phyloP scores from a whole-genome alignment of 306 rosid species.

The Astragalus membranaceus region DNA sequence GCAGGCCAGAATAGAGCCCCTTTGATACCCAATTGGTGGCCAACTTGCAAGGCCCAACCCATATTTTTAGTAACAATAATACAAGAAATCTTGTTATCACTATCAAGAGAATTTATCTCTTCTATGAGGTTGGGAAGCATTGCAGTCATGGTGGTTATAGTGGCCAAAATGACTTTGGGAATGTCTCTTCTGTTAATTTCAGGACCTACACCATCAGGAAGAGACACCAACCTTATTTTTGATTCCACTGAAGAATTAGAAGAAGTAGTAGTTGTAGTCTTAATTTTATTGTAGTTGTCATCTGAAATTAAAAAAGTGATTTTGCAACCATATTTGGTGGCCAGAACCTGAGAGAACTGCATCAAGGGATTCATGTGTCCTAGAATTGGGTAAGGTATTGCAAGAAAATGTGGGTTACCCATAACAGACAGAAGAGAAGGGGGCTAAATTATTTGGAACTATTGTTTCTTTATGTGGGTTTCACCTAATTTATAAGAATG shows the following conservation, averaged over 20 bases:
- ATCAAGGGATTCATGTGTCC: slow-evolving; percentile 48
- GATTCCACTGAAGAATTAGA: background rate
- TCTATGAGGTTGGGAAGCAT: slow-evolving; percentile 42
- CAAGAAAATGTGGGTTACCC: slow-evolving; percentile 36
- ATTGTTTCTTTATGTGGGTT: too few relatives aligned
- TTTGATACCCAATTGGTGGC: slow-evolving; percentile 27
- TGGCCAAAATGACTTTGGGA: background rate
- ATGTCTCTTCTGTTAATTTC: slow-evolving; percentile 36
- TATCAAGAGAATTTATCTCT: slow-evolving; percentile 12
- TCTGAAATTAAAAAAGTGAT: slow-evolving; percentile 42
- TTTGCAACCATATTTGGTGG: slow-evolving; percentile 28
- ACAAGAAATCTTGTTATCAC: slow-evolving; percentile 27
- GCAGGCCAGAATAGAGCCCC: slow-evolving; percentile 42
- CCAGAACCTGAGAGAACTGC: slow-evolving; percentile 32
- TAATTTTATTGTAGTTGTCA: background rate
- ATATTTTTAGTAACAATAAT: slow-evolving; percentile 30
- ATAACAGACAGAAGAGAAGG: background rate
- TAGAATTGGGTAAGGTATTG: slow-evolving; percentile 35
- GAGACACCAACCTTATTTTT: slow-evolving; percentile 27
- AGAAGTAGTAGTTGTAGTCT: background rate
- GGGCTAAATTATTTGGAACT: background rate
- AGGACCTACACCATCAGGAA: slow-evolving; percentile 51
- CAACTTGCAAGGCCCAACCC: slow-evolving; percentile 51
- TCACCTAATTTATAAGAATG: too few relatives aligned
- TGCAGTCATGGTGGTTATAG: slow-evolving; percentile 26